Evolutionary conservation across 192 early-diverging fungal species (phyloP), one percentile per base, ranked within the genome.

Genomic region (Umbelopsis sp.): DNA sequence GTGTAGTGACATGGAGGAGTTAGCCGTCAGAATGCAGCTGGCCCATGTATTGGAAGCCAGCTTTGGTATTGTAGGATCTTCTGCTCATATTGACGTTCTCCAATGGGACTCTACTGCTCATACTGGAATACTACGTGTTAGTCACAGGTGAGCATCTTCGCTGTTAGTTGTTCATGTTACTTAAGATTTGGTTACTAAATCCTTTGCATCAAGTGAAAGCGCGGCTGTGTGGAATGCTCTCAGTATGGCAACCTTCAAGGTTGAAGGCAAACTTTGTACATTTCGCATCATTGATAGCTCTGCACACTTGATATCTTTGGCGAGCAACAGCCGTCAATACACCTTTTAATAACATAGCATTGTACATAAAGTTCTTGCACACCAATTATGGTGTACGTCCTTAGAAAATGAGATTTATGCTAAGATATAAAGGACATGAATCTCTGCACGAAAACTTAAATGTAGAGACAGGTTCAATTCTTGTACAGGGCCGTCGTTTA

Each of bases 11-110:
- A 69, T 80, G 18, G 74, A 70, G 7, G 69, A 70, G 46, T 30
- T 76, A 8, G 50, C 74, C 1, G 72, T 80, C 22, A 67, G 78
- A 37, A 75, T 76, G 71, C 69, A 49, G 11, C 58, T 80, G 11
- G 67, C 71, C 16, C 71, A 75, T 23, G 74, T 68, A 18, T 23
- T 80, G 6, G 41, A 73, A 23, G 10, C 27, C 9, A 67, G 35
- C 16, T 74, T 73, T 37, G 78, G 78, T 44, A 51, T 51, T 4
- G 69, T 69, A 15, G 78, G 78, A n/a, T 45, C 69, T 8, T 45
- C 69, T n/a, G 23, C 55, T 15, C 47, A 64, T 27, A 46, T 80
- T 0, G 74, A 73, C 11, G 49, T 80, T 13, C 64, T 80, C 8
- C 71, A 80, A 22, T 80, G 78, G 78, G 51, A 80, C 25, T 58